Evolutionary conservation across 2,329 filamentous ascomycete genomes (phyloP), one percentile per base, ranked within the genome.

Genomic region (Colletotrichum costaricense): DNA sequence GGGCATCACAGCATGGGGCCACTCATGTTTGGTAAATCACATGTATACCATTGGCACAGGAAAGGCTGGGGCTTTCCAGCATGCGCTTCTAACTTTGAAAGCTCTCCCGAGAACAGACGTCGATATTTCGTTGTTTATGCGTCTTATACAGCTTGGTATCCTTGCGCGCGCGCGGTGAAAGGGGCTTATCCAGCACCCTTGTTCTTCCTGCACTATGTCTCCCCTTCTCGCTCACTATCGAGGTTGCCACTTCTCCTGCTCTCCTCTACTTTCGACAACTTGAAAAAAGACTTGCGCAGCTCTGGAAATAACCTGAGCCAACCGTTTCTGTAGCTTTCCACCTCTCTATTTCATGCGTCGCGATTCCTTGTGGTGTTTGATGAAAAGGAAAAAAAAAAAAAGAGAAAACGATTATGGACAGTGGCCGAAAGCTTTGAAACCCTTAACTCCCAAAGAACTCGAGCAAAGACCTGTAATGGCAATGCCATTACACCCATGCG

Each of bases 271-370:
- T n/a, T 14, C 8, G 24, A 49, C 33, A 55, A 46, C 22, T n/a
- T 35, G 33, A 62, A 38, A 67, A 54, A 26, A 55, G 35, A 49
- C 60, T 52, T 65, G n/a, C 49, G 59, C 67, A 33, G 63, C 52
- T 56, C 28, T n/a, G 19, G n/a, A 11, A 19, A 60, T 49, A 46
- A 59, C 38, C 70, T 33, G 35, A 73, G 66, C 57, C 22, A 54
- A 54, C 60, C 62, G 38, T 72, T 67, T 71, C 72, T 74, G 71
- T 72, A 67, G 68, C 72, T 65, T 70, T 70, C 72, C 67, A 63
- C 68, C 58, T 30, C 52, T 74, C 72, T 74, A 74, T 72, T 59
- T 72, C 72, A 72, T 74, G 72, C 56, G 56, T 67, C 52, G 63
- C 72, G 57, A 74, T 64, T 63, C 54, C 62, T 46, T 42, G 38